Evolutionary conservation across 352 stramenopile genomes (phyloP).

Genomic region (Hyphochytrium catenoides): DNA sequence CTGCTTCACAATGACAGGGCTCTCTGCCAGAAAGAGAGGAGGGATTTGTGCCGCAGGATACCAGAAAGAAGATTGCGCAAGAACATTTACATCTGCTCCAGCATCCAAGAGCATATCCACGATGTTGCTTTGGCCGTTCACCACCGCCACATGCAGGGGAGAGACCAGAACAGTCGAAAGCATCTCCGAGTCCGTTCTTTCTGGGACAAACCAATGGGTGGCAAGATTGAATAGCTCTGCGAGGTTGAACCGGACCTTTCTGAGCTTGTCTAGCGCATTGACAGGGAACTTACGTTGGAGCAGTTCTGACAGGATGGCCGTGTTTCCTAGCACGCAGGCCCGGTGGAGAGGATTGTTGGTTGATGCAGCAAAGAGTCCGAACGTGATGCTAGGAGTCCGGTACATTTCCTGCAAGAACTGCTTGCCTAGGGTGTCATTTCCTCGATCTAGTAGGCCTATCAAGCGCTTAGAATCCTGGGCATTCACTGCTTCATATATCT

Average conservation of each 20-base stretch:
- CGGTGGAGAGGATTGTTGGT: constrained; percentile 61
- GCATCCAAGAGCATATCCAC: constrained; percentile 27
- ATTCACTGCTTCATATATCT: too few relatives aligned
- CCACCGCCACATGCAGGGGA: constrained; percentile 33
- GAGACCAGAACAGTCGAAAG: constrained; percentile 32
- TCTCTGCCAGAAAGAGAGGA: constrained; percentile 35
- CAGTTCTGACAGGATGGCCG: constrained; percentile 33
- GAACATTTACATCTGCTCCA: constrained; percentile 27
- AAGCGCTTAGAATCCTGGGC: too few relatives aligned
- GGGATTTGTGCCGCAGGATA: constrained; percentile 31
- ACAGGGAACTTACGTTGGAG: too few relatives aligned
- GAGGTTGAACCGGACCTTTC: constrained; percentile 30
- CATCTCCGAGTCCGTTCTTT: constrained; percentile 1
- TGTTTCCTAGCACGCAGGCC: constrained; percentile 42
- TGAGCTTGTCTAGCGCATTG: constrained; percentile 7
- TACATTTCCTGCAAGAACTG: constrained; percentile 35
- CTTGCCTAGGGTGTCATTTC: constrained; percentile 19
- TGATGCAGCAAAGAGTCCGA: constrained; percentile 34
- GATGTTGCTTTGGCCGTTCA: constrained; percentile 23
- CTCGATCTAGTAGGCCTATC: constrained; percentile 25
- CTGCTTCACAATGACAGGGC: constrained; percentile 27
- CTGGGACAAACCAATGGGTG: neutral
- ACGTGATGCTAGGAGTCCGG: constrained; percentile 26
- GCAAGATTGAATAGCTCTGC: constrained; percentile 15
- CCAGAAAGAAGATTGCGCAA: constrained; percentile 29